Conservation (phyloP, 2,329 filamentous ascomycete genomes). For the Cordyceps cateniannulata region DNA sequence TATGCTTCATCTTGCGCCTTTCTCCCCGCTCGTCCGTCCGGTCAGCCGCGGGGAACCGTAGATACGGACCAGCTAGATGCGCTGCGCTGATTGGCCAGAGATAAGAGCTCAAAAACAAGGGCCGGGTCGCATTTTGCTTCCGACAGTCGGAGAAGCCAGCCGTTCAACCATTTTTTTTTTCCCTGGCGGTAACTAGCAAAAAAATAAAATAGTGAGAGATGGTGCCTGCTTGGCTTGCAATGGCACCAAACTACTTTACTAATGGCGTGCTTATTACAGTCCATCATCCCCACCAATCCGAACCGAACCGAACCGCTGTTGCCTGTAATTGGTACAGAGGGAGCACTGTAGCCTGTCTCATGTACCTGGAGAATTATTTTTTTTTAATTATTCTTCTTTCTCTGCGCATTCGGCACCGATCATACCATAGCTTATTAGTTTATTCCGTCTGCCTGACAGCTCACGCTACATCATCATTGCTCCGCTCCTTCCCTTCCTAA, state of each 20-base stretch:
- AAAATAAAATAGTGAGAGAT: background rate
- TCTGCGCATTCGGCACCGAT: too few relatives aligned
- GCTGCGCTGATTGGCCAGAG: background rate
- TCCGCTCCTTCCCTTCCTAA: background rate
- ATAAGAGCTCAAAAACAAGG: background rate
- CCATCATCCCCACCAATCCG: background rate
- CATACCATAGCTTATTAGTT: background rate
- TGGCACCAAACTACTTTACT: background rate
- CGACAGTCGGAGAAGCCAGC: background rate
- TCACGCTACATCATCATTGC: background rate
- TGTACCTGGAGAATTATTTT: too few relatives aligned
- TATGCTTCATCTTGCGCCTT: background rate
- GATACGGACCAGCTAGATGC: background rate
- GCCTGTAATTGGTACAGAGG: background rate
- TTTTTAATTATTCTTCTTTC: too few relatives aligned
- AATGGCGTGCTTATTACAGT: background rate
- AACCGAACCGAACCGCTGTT: background rate
- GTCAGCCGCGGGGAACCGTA: background rate
- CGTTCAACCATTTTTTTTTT: background rate
- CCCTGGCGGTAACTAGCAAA: background rate
- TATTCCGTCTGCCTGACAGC: background rate
- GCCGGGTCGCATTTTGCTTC: background rate
- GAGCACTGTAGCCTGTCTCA: too few relatives aligned
- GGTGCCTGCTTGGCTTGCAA: too few relatives aligned
- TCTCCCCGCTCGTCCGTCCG: background rate